Evolutionary conservation across 1,284 basidiomycete species (phyloP), one percentile per base, ranked within the genome.

Genomic region (Ganoderma meredithae): DNA sequence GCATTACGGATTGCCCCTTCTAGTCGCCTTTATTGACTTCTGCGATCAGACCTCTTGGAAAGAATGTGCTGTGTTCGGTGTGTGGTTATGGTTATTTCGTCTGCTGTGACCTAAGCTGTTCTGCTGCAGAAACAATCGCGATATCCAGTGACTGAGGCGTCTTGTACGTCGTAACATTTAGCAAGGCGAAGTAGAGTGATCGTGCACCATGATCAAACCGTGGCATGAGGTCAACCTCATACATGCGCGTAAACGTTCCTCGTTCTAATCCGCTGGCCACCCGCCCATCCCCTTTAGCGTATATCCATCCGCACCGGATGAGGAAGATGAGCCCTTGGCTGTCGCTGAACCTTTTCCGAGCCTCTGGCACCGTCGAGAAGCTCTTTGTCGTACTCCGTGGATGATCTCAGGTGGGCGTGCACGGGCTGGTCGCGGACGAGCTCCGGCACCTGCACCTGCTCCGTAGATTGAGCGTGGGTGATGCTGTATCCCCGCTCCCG

Each of bases 1-100:
- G 65, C 67, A 62, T 49, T 40, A 47, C 33, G 49, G 60, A 60
- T 56, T 41, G 40, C 66, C 47, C 47, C 44, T 62, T 62, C 62
- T 72, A 69, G 66, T 68, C 41, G 31, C 27, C 27, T 65, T 44
- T 52, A 19, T 66, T 68, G 62, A 60, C 59, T 56, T 40, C 40
- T 64, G 39, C 12, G 56, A 41, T 22, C 55, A 66, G 53, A 62
- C 53, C 43, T 44, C 43, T 64, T 53, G 27, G 31, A 33, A 55
- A 55, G 7, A 8, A 49, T 39, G 10, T 49, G 2, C 44, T 3
- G 9, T 27, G 19, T 39, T 33, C 44, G 44, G 44, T 62, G 60
- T 62, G 33, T 39, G 44, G 12, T 49, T 19, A 19, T 36, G 36
- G 36, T 39, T 15, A n/a, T 36, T 27, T 62, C 33, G 47, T 39